Evolutionary conservation across 176 grass and related monocot species (phyloP), one percentile per base, ranked within the genome.

Genomic region (Thinopyrum elongatum): DNA sequence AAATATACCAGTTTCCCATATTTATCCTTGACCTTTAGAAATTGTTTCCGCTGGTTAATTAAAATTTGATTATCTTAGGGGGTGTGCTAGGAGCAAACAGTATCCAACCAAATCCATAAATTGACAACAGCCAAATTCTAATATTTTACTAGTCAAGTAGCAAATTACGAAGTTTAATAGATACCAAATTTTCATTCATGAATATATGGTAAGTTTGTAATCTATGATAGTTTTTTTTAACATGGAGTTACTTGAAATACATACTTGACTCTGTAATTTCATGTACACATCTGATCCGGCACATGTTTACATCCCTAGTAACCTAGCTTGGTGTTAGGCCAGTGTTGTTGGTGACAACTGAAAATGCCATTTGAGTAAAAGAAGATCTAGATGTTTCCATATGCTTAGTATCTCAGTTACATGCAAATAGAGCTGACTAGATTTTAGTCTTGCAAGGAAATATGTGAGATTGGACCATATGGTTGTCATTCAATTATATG

Each of bases 191-290:
- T 74, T 10, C 3, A 4, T 27, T 19, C 8, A 7, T 8, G 33
- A 16, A 33, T 84, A 73, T 38, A 79, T 84, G 66, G 65, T 39
- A 78, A 83, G 36, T 46, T 84, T 21, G 36, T 61, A 78, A n/a
- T 8, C 3, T 46, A 6, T 74, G 41, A 74, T n/a, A 5, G 2
- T 72, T 79, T 51, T 79, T 61, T 65, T 46, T n/a, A n/a, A 55
- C 78, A 10, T 49, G 36, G 67, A 73, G 17, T 79, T 79, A 53
- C 28, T 74, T n/a, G n/a, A n/a, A n/a, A n/a, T n/a, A n/a, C n/a
- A n/a, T n/a, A n/a, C n/a, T n/a, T 6, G 14, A 47, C 21, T 64
- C 31, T 49, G 9, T 35, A 34, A 49, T 35, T 80, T 30, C 36
- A 19, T 35, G 79, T 38, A 16, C 6, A 23, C 46, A 49, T 53